Conservation (phyloP, 768 basidiomycete species). For the Naganishia vaughanmartiniae region DNA sequence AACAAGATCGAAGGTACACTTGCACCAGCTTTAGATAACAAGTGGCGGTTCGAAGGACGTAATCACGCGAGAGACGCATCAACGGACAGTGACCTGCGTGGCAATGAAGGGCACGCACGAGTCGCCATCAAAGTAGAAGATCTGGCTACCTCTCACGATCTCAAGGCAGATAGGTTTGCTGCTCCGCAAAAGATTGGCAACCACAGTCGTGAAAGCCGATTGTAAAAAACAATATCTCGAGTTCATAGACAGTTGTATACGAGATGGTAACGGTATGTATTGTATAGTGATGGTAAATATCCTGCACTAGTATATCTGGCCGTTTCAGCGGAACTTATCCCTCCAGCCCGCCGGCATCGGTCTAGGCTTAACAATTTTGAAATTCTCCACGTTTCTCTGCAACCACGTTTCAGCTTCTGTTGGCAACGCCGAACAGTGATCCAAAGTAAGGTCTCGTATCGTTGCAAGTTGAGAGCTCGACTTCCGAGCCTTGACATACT, state of each 20-base stretch:
- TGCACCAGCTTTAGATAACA: conserved; percentile 57
- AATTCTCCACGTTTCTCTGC: conserved; percentile 16
- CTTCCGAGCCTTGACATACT: conserved; percentile 15
- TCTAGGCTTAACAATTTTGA: conserved; percentile 4
- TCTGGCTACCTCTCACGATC: conserved; percentile 40
- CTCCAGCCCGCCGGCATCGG: background rate
- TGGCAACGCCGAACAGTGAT: conserved; percentile 3
- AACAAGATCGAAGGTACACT: conserved; percentile 69
- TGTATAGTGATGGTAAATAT: background rate
- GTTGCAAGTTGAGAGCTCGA: background rate
- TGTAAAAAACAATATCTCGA: background rate
- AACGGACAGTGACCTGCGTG: conserved; percentile 39
- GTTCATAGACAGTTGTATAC: conserved; percentile 15
- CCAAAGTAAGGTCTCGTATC: conserved; percentile 5
- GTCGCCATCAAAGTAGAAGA: conserved; percentile 39
- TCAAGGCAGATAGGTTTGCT: conserved; percentile 30
- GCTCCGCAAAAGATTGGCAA: conserved; percentile 16
- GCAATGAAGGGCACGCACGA: conserved; percentile 33
- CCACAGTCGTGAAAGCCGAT: conserved; percentile 8
- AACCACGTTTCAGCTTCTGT: conserved; percentile 13
- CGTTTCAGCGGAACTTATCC: background rate
- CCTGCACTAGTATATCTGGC: too few species aligned
- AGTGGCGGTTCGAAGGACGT: conserved; percentile 62
- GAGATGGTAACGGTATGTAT: background rate
- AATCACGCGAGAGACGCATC: conserved; percentile 29